Conservation (phyloP, 2,329 filamentous ascomycete genomes). For the Diaporthe sp. region DNA sequence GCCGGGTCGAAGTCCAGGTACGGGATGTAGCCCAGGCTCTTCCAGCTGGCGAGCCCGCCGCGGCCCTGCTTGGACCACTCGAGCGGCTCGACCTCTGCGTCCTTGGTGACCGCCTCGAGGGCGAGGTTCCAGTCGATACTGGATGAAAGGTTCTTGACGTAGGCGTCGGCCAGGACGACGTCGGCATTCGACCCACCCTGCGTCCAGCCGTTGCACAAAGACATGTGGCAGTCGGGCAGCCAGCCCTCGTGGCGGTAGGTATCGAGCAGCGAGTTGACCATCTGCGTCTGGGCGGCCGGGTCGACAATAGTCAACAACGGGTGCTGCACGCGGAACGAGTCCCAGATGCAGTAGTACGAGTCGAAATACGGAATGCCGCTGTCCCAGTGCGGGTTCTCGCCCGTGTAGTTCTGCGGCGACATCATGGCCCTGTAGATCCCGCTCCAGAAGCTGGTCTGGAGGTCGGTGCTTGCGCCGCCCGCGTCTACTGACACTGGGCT, state of each 20-base stretch:
- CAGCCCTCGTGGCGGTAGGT: conserved; percentile 76
- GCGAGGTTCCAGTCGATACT: conserved; percentile 72
- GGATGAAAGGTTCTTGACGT: conserved; percentile 70
- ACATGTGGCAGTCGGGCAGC: conserved; percentile 78
- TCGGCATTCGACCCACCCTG: conserved; percentile 79
- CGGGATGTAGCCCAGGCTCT: conserved; percentile 74
- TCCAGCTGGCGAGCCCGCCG: conserved; percentile 77
- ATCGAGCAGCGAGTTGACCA: conserved; percentile 75
- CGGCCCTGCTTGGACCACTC: conserved; percentile 76
- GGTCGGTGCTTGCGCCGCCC: conserved; percentile 60
- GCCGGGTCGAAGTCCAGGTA: conserved; percentile 71
- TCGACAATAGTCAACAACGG: conserved; percentile 75
- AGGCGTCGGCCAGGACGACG: conserved; percentile 73
- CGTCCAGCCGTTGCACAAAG: conserved; percentile 74
- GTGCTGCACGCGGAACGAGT: conserved; percentile 73
- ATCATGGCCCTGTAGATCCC: conserved; percentile 73
- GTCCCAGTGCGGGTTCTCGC: conserved; percentile 73
- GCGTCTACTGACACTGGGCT: conserved; percentile 64
- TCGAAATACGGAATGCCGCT: conserved; percentile 75
- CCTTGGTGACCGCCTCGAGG: conserved; percentile 74
- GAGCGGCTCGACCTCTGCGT: conserved; percentile 71
- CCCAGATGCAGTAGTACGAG: conserved; percentile 71
- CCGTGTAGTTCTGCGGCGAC: conserved; percentile 76
- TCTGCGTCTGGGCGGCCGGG: conserved; percentile 68
- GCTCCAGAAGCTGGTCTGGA: conserved; percentile 73